Percentiles rank a stretch among this genome's conserved stretches.
Evolutionary conservation across 305 asterid genomes (phyloP).

Genomic region (Ilex paraguariensis): DNA sequence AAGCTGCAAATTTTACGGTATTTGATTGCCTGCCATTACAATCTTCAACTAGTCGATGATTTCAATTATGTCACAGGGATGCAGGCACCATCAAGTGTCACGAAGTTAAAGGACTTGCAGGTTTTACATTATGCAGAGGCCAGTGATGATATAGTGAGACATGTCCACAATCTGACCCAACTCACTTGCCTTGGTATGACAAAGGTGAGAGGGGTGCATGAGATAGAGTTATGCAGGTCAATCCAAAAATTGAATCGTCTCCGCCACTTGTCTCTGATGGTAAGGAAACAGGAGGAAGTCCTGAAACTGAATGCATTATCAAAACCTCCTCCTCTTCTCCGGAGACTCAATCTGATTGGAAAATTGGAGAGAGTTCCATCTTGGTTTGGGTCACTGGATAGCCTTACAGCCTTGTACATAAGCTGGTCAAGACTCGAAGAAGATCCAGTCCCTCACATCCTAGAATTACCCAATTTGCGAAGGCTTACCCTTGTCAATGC

Average conservation of each 20-base stretch:
- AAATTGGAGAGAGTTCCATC: not conserved
- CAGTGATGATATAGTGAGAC: not conserved
- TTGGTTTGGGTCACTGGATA: not conserved
- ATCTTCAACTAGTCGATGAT: not conserved
- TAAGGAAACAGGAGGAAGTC: not conserved
- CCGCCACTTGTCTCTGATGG: not conserved
- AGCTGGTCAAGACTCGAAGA: not conserved
- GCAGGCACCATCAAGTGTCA: not conserved
- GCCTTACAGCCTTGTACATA: not conserved
- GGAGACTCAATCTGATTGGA: not conserved
- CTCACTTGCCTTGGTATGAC: not conserved
- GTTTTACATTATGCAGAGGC: not conserved
- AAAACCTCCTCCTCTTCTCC: not conserved
- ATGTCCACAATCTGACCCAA: not conserved
- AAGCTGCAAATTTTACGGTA: constrained; percentile 24
- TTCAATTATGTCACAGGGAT: not conserved
- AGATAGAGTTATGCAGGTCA: not conserved
- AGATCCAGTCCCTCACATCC: not conserved
- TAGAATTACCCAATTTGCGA: not conserved
- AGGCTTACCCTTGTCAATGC: not conserved
- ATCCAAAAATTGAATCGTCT: not conserved
- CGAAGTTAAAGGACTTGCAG: not conserved
- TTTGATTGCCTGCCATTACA: constrained; percentile 10
- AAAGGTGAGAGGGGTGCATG: not conserved
- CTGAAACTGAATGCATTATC: not conserved